These are phyloP conservation scores for Phytophthora quininea DNA, from an alignment of 352 stramenopile species.

Conservation along the genomic window DNA sequence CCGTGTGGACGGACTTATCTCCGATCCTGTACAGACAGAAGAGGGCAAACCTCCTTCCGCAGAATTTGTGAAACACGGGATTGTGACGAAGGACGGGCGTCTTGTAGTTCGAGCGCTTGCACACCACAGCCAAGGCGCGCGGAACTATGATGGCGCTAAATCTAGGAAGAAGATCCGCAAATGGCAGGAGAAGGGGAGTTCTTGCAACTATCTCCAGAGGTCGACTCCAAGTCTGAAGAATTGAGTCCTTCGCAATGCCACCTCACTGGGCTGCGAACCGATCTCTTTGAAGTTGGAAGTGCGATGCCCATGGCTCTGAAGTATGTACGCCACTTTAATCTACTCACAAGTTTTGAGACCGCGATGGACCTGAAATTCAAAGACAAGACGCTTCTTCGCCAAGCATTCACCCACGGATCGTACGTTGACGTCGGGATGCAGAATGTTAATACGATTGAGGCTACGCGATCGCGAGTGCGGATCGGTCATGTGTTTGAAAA, in stretches of 20 bases:
- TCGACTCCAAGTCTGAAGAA: slow-evolving; percentile 49
- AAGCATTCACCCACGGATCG: slow-evolving; percentile 86
- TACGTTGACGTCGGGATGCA: slow-evolving; percentile 88
- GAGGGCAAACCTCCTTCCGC: slow-evolving; percentile 2
- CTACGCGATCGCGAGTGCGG: slow-evolving; percentile 72
- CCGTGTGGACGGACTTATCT: slow-evolving; percentile 64
- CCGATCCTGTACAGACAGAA: slow-evolving; percentile 21
- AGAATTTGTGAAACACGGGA: slow-evolving; percentile 7
- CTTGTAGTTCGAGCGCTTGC: slow-evolving; percentile 40
- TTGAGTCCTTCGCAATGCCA: slow-evolving; percentile 60
- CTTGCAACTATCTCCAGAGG: slow-evolving; percentile 70
- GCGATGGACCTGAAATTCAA: slow-evolving; percentile 68
- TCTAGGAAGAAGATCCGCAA: slow-evolving; percentile 64
- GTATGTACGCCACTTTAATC: slow-evolving; percentile 77
- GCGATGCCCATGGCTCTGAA: slow-evolving; percentile 90
- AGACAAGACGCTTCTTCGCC: slow-evolving; percentile 78
- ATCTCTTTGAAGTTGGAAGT: slow-evolving; percentile 83
- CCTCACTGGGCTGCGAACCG: slow-evolving; percentile 74
- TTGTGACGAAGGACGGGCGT: slow-evolving; percentile 40
- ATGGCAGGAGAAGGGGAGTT: slow-evolving; percentile 61
- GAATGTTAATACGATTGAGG: slow-evolving; percentile 82
- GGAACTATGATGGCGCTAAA: slow-evolving; percentile 76
- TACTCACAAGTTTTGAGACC: slow-evolving; percentile 69
- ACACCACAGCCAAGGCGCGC: slow-evolving; percentile 57
- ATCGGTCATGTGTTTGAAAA: slow-evolving; percentile 82